A percentile compares a stretch with the other conserved stretches of the same genome.
These are phyloP conservation scores for Hyaloscypha variabilis DNA, from an alignment of 495 filamentous ascomycete genomes.

Conservation along the genomic window DNA sequence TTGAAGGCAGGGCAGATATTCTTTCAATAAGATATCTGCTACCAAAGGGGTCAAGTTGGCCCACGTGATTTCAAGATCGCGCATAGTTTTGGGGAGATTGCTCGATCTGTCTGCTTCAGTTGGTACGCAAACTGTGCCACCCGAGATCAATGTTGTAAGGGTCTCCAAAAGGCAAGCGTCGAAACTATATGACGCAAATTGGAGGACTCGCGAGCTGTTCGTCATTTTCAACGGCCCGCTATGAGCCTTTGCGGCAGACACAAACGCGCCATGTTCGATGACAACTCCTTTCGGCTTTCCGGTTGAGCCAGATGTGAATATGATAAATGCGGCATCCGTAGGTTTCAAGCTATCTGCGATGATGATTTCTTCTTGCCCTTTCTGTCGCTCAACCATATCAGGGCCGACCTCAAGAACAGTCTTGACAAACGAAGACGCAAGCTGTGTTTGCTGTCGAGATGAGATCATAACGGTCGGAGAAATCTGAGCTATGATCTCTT, in stretches of 20 bases:
- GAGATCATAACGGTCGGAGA: slow-evolving; percentile 54
- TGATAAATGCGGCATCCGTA: slow-evolving; percentile 45
- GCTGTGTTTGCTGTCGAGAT: slow-evolving; percentile 36
- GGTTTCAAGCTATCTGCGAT: background rate
- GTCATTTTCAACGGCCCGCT: slow-evolving; percentile 50
- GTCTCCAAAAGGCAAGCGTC: slow-evolving; percentile 70
- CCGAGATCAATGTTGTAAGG: slow-evolving; percentile 61
- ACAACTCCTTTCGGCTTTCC: slow-evolving; percentile 54
- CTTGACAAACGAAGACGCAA: background rate
- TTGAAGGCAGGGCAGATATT: slow-evolving; percentile 1
- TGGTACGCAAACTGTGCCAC: slow-evolving; percentile 53
- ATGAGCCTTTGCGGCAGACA: slow-evolving; percentile 45
- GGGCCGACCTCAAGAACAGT: slow-evolving; percentile 8
- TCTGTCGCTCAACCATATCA: background rate
- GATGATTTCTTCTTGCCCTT: background rate
- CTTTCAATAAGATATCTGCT: background rate
- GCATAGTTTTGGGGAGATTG: slow-evolving; percentile 42
- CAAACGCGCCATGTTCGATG: slow-evolving; percentile 44
- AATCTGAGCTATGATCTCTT: slow-evolving; percentile 54
- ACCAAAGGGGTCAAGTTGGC: slow-evolving; percentile 9
- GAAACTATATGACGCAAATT: slow-evolving; percentile 70
- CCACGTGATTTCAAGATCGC: slow-evolving; percentile 36
- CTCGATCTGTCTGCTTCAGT: slow-evolving; percentile 41
- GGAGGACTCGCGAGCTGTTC: slow-evolving; percentile 56
- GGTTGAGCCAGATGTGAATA: slow-evolving; percentile 64